Percentiles rank a stretch among this genome's conserved stretches.
Evolutionary conservation across 2,329 filamentous ascomycete species (phyloP).

Genomic region (Phaeosphaeriaceae sp.): DNA sequence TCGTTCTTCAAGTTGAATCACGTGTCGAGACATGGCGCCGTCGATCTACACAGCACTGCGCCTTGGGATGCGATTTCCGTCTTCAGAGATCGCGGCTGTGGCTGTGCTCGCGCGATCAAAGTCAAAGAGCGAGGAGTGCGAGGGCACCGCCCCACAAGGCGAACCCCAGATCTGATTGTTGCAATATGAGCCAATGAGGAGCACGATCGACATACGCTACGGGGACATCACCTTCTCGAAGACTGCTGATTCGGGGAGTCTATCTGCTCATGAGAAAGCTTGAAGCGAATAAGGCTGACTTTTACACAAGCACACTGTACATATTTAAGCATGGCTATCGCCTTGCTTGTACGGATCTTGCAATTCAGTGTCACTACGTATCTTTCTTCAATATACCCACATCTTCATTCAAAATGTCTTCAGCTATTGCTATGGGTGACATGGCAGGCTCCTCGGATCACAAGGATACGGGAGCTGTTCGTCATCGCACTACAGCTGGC

Average conservation of each 20-base stretch:
- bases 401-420: not conserved
- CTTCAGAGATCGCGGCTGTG: not conserved
- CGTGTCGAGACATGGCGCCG: no score
- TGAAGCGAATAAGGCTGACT: not conserved
- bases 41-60: no score
- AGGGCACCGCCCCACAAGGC: conserved; percentile 17
- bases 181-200: conserved; percentile 13
- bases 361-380: not conserved
- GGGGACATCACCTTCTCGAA: conserved; percentile 2
- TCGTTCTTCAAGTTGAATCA: no score
- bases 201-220: not conserved
- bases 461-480: conserved; percentile 7
- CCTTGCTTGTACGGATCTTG: not conserved
- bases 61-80: no score
- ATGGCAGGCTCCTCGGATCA: not conserved
- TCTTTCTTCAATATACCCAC: not conserved
- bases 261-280: not conserved
- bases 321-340: conserved; percentile 4
- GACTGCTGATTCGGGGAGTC: not conserved
- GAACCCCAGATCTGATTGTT: conserved; percentile 2
- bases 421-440: not conserved
- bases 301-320: not conserved
- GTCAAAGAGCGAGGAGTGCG: conserved; percentile 19
- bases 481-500: conserved; percentile 13
- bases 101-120: not conserved